Percentiles rank a stretch among this genome's conserved stretches.
Conservation (phyloP, 2,329 filamentous ascomycete species). For the Aspergillus clavatus region DNA sequence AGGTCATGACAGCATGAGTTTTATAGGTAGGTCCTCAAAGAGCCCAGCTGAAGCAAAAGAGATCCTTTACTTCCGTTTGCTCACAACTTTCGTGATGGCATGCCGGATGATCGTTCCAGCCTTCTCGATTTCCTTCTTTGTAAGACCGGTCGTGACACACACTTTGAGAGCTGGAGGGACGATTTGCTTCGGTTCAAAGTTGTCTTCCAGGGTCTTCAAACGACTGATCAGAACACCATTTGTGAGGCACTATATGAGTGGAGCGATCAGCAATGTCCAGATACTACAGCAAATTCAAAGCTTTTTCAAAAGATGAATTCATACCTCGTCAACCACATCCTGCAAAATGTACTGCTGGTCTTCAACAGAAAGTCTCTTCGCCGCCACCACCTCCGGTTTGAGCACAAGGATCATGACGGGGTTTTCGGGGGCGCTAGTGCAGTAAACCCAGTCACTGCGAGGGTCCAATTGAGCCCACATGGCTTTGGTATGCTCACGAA, state of each 20-base stretch:
- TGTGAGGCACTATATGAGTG: slow-evolving; percentile 59
- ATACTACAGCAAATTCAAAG: not conserved
- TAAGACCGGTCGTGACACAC: slow-evolving; percentile 79
- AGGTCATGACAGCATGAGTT: slow-evolving; percentile 21
- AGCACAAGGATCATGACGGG: slow-evolving; percentile 79
- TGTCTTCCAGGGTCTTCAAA: slow-evolving; percentile 71
- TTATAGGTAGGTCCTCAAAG: slow-evolving; percentile 14
- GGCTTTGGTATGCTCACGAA: slow-evolving; percentile 79
- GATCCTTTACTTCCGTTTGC: slow-evolving; percentile 43
- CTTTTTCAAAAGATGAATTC: slow-evolving; percentile 23
- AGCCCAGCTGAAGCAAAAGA: slow-evolving; percentile 5
- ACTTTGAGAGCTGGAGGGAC: slow-evolving; percentile 81
- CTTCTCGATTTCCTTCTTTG: slow-evolving; percentile 94
- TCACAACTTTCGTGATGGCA: slow-evolving; percentile 89
- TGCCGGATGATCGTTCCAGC: slow-evolving; percentile 82
- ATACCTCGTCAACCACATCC: slow-evolving; percentile 93
- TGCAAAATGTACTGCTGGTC: slow-evolving; percentile 83
- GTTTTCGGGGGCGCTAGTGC: slow-evolving; percentile 76
- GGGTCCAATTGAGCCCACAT: slow-evolving; percentile 88
- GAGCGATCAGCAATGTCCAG: slow-evolving; percentile 8
- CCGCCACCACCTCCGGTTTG: slow-evolving; percentile 74
- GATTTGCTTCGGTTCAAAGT: slow-evolving; percentile 61
- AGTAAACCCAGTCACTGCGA: slow-evolving; percentile 85
- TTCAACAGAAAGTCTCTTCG: slow-evolving; percentile 61
- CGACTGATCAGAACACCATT: slow-evolving; percentile 89